Evolutionary conservation across 768 basidiomycete species (phyloP), one percentile per base, ranked within the genome.

Genomic region (Ephemerocybe angulata): DNA sequence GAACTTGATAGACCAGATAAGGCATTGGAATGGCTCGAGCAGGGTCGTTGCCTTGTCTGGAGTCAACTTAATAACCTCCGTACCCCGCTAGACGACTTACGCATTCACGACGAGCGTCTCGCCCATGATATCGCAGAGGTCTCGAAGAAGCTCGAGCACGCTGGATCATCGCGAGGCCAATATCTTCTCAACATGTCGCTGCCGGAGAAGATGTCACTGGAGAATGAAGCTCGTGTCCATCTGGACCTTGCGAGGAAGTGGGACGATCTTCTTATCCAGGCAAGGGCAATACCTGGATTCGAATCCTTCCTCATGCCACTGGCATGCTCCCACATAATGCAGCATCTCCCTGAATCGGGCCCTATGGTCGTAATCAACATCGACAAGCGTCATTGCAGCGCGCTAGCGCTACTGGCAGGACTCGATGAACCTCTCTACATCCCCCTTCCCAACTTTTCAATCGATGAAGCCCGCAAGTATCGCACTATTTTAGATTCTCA

Each of bases 11-110:
- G 66, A 8, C 48, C 60, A 17, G 54, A 66, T 4, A 62, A 54
- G 15, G 68, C 64, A 15, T 60, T 75, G 30, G 70, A 74, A 56
- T 64, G 72, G 64, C 62, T 76, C 2, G 68, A 69, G 35, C 62
- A 66, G 48, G 67, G 60, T 6, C 60, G 62, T 11, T 54, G 54
- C 22, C 33, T 63, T 11, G 52, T 63, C 21, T 63, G 62, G 62
- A 40, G 44, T 2, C 62, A 63, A 43, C 50, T 55, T 3, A 54
- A 50, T 13, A 28, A 50, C 21, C 57, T 61, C 35, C 58, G 59
- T 8, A 55, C 52, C 1, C 54, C 60, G 5, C 35, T 61, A 5
- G 62, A 65, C 21, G 47, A 52, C 21, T 53, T 65, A 11, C 21
- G 51, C 5, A 17, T 19, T 15, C 31, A 42, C 11, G 30, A 60